Evolutionary conservation across 2,329 filamentous ascomycete genomes (phyloP).

Genomic region (Trichoderma koningii): DNA sequence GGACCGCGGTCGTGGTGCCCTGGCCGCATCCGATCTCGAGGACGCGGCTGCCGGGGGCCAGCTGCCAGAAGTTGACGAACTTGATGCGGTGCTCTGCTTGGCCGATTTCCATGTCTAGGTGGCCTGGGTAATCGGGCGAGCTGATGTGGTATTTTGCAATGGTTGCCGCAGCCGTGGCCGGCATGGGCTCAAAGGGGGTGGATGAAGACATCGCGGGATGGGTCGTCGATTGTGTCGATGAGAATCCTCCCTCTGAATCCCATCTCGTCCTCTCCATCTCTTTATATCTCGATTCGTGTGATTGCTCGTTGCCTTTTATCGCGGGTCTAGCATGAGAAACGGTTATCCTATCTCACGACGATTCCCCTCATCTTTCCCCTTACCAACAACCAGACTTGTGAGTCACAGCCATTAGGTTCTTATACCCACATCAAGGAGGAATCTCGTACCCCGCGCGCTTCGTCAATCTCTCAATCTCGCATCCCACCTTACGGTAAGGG

Average conservation of each 20-base stretch:
- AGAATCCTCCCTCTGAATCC: neutral
- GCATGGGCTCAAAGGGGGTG: conserved; percentile 23
- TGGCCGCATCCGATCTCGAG: conserved; percentile 64
- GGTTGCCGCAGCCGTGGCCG: conserved; percentile 22
- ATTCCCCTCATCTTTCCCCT: conserved; percentile 1
- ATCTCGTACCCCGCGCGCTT: conserved; percentile 1
- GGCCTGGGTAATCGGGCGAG: neutral
- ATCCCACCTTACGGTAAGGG: neutral
- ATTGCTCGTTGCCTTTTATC: neutral
- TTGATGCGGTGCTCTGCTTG: conserved; percentile 42
- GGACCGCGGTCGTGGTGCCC: conserved; percentile 56
- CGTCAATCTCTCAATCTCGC: neutral
- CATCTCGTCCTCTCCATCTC: neutral
- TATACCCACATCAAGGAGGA: neutral
- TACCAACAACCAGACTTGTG: conserved; percentile 12
- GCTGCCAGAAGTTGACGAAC: conserved; percentile 42
- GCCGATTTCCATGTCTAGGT: conserved; percentile 30
- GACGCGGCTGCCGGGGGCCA: conserved; percentile 45
- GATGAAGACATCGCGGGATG: conserved; percentile 26
- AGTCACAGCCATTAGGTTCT: conserved; percentile 6
- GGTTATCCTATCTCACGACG: neutral
- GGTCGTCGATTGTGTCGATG: neutral
- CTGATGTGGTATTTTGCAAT: conserved; percentile 27
- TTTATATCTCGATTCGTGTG: neutral
- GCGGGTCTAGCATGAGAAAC: neutral